phyloP scores from a whole-genome alignment of 305 asterid genomes.

The Fraxinus sp. region DNA sequence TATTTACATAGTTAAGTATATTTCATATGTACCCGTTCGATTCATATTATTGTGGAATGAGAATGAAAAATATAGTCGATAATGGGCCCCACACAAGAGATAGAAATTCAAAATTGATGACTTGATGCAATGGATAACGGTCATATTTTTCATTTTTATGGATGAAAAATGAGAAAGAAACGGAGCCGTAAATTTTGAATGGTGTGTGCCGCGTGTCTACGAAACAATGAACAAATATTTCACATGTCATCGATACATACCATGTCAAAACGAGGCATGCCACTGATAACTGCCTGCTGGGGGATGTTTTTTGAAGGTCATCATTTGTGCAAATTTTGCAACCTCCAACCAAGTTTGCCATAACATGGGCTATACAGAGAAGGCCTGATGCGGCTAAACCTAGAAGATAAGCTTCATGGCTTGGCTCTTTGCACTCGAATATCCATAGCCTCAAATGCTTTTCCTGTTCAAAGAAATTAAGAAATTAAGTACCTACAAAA shows the following conservation, averaged over 20 bases:
- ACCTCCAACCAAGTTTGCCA: conserved; percentile 79
- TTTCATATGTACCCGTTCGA: no score
- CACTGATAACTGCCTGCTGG: conserved; percentile 59
- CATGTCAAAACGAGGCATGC: conserved; percentile 73
- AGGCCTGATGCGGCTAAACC: conserved; percentile 68
- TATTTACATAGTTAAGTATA: no score
- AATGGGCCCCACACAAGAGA: no score
- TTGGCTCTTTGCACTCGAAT: conserved; percentile 79
- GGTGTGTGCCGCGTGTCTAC: neutral
- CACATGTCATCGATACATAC: conserved; percentile 31
- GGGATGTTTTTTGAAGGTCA: conserved; percentile 57
- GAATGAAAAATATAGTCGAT: no score
- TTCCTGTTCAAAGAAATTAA: conserved; percentile 36
- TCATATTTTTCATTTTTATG: no score
- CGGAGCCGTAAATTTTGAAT: neutral
- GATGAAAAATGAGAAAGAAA: no score
- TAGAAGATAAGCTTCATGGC: conserved; percentile 66
- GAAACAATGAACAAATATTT: neutral
- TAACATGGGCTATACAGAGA: conserved; percentile 70
- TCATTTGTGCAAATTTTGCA: conserved; percentile 57
- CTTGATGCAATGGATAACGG: no score
- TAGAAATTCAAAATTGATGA: no score
- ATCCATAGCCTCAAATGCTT: conserved; percentile 71
- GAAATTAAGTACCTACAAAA: neutral
- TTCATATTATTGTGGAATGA: no score